Percentiles rank a stretch among this genome's conserved stretches.
These are phyloP conservation scores for Kodamaea ohmeri DNA, from an alignment of 1,139 yeast species.

Conservation along the genomic window DNA sequence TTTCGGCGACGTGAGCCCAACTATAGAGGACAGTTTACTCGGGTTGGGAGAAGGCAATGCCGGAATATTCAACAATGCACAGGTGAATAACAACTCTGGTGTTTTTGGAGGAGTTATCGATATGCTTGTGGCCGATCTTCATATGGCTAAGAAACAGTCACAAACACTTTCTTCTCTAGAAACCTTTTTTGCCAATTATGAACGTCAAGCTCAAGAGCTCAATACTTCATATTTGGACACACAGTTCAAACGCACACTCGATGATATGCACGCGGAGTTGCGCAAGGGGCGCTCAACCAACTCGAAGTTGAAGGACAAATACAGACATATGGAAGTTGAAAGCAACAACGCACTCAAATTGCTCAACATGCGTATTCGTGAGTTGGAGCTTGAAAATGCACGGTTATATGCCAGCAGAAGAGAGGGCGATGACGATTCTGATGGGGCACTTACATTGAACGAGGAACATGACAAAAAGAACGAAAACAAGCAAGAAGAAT, in stretches of 20 bases:
- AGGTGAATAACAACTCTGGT: slow-evolving; percentile 50
- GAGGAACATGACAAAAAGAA: background rate
- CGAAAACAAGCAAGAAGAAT: background rate
- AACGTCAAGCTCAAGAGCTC: slow-evolving; percentile 26
- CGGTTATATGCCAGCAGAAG: slow-evolving; percentile 6
- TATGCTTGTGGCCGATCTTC: slow-evolving; percentile 27
- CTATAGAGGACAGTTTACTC: slow-evolving; percentile 58
- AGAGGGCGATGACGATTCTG: too few species aligned
- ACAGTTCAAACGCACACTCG: slow-evolving; percentile 23
- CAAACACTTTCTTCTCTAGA: slow-evolving; percentile 31
- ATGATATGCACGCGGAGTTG: slow-evolving; percentile 22
- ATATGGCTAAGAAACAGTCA: slow-evolving; percentile 39
- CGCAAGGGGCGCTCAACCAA: slow-evolving; percentile 20
- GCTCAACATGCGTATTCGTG: slow-evolving; percentile 11
- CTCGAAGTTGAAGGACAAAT: slow-evolving; percentile 21
- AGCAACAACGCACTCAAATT: slow-evolving; percentile 11
- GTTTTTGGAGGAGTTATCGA: slow-evolving; percentile 44
- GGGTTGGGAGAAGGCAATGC: slow-evolving; percentile 56
- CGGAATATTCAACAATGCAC: slow-evolving; percentile 64
- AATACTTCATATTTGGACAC: slow-evolving; percentile 27
- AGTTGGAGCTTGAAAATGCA: slow-evolving; percentile 9
- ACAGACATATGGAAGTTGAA: slow-evolving; percentile 21
- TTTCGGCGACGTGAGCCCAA: slow-evolving; percentile 71
- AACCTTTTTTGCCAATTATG: slow-evolving; percentile 31
- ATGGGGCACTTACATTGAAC: too few species aligned